Percentiles rank a stretch among this genome's conserved stretches.
phyloP scores from a whole-genome alignment of 106 monocot species.

The Phalaenopsis aphrodite region DNA sequence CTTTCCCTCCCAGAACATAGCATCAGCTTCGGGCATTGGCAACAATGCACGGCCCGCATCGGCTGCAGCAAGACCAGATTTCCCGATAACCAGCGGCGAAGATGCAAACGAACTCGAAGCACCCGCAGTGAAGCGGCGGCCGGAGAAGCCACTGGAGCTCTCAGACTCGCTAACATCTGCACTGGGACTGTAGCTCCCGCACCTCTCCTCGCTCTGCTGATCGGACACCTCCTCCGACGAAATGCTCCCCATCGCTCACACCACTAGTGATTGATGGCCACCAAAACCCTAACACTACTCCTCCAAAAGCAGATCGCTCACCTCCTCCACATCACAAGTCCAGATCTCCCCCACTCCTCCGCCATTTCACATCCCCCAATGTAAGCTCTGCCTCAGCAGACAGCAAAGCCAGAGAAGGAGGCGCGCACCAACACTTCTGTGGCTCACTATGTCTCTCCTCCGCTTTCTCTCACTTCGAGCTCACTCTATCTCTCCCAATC shows the following conservation, averaged over 20 bases:
- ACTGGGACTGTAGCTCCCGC: slow-evolving; percentile 71
- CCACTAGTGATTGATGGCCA: no score
- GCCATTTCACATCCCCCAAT: neutral
- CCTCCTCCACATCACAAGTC: neutral
- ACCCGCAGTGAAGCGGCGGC: slow-evolving; percentile 15
- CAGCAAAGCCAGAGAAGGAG: slow-evolving; percentile 1
- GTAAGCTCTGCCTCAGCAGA: neutral
- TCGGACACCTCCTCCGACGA: slow-evolving; percentile 61
- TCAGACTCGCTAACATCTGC: slow-evolving; percentile 67
- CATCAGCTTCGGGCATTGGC: slow-evolving; percentile 13
- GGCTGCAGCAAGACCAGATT: neutral
- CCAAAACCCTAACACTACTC: slow-evolving; percentile 16
- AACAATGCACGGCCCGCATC: slow-evolving; percentile 1
- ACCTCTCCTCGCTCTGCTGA: slow-evolving; percentile 34
- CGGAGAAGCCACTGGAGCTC: slow-evolving; percentile 55
- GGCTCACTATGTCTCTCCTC: neutral
- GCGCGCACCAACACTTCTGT: slow-evolving; percentile 1
- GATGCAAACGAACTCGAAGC: slow-evolving; percentile 42
- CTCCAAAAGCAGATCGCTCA: slow-evolving; percentile 2
- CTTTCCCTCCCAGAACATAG: slow-evolving; percentile 44
- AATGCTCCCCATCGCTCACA: slow-evolving; percentile 24
- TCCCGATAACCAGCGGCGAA: slow-evolving; percentile 15
- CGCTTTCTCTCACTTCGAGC: slow-evolving; percentile 9
- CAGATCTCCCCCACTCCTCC: neutral
- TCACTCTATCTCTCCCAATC: slow-evolving; percentile 3